Evolutionary conservation across 75 land plant genomes (phyloP), one percentile per base, ranked within the genome.

Genomic region (Cupressus sempervirens): DNA sequence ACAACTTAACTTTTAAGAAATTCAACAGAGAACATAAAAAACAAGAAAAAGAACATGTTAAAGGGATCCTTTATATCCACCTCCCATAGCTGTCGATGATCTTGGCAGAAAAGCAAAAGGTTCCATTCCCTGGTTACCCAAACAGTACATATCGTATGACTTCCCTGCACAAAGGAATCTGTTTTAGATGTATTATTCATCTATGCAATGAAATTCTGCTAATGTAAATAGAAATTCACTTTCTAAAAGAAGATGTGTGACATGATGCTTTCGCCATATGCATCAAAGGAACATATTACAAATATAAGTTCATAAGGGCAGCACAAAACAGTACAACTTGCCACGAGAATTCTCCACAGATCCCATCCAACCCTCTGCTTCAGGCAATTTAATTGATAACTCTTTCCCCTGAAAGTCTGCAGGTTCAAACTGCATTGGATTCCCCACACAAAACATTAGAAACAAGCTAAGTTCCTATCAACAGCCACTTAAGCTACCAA

Each of bases 361-460:
- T 5, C 88, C 92, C 86, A 89, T 41, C 83, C 73, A 43, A 30
- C 89, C 92, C 46, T 89, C 73, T 68, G 32, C 85, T 18, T 30
- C 45, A 38, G 83, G 82, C 40, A 91, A 82, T 83, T 91, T 85
- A 1, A 89, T 50, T 26, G 87, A 46, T 35, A 91, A 15, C 45
- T 88, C 84, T 86, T 88, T 84, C 11, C 91, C 91, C 34, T 88
- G 58, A 32, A 89, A 86, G 58, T 87, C 93, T 81, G 87, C 84
- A 62, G 70, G 48, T 83, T 91, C 82, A 13, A 89, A 75, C 83
- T 79, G 35, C 73, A 80, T 81, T 29, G 18, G 7, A 35, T 76
- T 76, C 41, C 15, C 45, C 56, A 54, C 29, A 75, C 52, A 53
- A 84, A 68, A 30, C 2, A 32, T 68, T 68, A 29, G 34, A 68